Conservation (phyloP, 805 yeast species). For the Zygoascus bituminiphila region DNA sequence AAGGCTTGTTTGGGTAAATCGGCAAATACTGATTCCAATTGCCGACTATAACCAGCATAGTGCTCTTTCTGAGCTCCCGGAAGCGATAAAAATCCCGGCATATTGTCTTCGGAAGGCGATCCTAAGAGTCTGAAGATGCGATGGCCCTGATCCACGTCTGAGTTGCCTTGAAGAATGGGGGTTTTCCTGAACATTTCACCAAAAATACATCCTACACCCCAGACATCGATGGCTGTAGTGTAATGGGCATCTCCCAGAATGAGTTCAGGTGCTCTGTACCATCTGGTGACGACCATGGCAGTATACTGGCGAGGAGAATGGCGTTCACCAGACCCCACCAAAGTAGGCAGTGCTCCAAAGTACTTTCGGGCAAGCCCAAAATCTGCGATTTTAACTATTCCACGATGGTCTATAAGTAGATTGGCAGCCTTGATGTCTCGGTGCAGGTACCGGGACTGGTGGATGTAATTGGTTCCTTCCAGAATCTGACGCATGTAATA, state of each 20-base stretch:
- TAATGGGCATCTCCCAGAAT: constrained; percentile 77
- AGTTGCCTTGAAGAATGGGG: constrained; percentile 78
- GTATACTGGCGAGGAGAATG: constrained; percentile 38
- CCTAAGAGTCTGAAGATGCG: constrained; percentile 77
- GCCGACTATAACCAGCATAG: constrained; percentile 23
- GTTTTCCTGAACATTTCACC: constrained; percentile 77
- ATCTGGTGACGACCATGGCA: constrained; percentile 82
- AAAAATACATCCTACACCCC: constrained; percentile 97
- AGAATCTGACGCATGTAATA: constrained; percentile 73
- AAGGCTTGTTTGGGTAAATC: constrained; percentile 22
- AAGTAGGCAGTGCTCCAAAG: constrained; percentile 51
- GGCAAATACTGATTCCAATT: constrained; percentile 35
- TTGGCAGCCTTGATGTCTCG: constrained; percentile 97
- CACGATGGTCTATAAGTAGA: constrained; percentile 66
- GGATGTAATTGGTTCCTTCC: constrained; percentile 75
- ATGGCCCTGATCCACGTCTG: constrained; percentile 84
- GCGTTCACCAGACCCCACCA: constrained; percentile 32
- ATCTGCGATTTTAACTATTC: constrained; percentile 84
- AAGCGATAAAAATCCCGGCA: constrained; percentile 54
- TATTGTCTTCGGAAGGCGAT: constrained; percentile 51
- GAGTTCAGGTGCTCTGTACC: constrained; percentile 97
- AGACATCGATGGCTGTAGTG: constrained; percentile 91
- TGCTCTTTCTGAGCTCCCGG: constrained; percentile 34
- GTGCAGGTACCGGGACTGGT: constrained; percentile 53
- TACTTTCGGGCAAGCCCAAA: constrained; percentile 85